These are phyloP conservation scores for Solanum hybrid DNA, from an alignment of 305 asterid genomes.

Conservation along the genomic window DNA sequence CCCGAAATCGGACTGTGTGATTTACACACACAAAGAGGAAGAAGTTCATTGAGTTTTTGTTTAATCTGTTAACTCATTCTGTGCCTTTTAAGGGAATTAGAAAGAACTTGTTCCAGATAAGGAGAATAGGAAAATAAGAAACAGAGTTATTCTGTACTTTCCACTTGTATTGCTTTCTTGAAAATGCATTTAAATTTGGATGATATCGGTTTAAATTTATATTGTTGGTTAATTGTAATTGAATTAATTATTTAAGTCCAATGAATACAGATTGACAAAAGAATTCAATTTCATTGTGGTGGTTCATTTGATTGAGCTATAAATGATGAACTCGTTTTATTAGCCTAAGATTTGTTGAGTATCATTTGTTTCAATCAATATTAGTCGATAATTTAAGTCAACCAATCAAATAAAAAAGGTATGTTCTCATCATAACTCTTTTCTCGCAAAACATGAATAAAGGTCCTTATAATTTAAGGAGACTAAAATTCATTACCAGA, in stretches of 20 bases:
- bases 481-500: neutral
- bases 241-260: neutral
- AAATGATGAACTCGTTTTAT: neutral
- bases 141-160: neutral
- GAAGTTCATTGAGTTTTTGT: conserved; percentile 17
- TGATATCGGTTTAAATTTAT: neutral
- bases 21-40: conserved; percentile 38
- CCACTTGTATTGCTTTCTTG: neutral
- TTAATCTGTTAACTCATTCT: neutral
- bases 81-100: neutral
- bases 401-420: neutral
- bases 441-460: neutral
- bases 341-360: neutral
- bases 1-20: conserved; percentile 30
- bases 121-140: neutral
- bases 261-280: neutral
- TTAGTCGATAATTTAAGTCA: neutral
- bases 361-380: neutral
- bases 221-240: neutral
- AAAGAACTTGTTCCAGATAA: neutral
- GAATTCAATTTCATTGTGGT: neutral
- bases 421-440: neutral
- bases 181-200: neutral
- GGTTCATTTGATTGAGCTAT: neutral
- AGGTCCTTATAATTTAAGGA: neutral